These are phyloP conservation scores for Colletotrichum siamense DNA, from an alignment of 2,329 filamentous ascomycete species.

Conservation along the genomic window DNA sequence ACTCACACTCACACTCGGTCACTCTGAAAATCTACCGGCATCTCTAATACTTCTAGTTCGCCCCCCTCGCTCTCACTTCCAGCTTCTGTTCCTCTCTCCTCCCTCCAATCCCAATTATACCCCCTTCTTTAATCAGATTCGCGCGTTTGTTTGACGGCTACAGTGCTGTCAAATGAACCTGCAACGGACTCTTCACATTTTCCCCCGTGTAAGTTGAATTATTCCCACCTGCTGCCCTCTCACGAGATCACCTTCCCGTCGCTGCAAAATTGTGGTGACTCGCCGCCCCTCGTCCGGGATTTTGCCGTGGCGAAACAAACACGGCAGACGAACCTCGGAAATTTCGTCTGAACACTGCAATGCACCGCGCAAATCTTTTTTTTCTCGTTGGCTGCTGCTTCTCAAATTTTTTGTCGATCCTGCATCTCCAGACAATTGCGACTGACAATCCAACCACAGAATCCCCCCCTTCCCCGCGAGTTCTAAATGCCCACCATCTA, in stretches of 20 bases:
- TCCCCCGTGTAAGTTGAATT: slow-evolving; percentile 64
- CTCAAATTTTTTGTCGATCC: neutral
- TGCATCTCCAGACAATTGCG: slow-evolving; percentile 2
- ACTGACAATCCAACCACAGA: slow-evolving; percentile 41
- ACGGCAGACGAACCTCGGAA: neutral
- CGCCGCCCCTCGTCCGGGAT: neutral
- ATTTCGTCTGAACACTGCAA: slow-evolving; percentile 8
- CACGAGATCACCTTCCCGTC: neutral
- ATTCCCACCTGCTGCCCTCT: neutral
- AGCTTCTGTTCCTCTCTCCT: neutral
- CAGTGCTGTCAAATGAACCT: slow-evolving; percentile 98
- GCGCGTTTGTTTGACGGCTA: slow-evolving; percentile 94
- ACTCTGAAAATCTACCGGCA: slow-evolving; percentile 8
- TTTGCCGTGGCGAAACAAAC: slow-evolving; percentile 6
- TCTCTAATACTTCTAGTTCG: slow-evolving; percentile 20
- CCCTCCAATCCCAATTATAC: slow-evolving; percentile 26
- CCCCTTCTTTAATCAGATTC: slow-evolving; percentile 28
- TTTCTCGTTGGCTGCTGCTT: neutral
- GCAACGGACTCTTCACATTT: slow-evolving; percentile 70
- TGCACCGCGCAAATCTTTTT: slow-evolving; percentile 4
- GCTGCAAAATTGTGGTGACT: neutral
- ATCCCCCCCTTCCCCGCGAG: slow-evolving; percentile 65
- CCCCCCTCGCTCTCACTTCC: neutral
- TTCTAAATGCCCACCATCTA: slow-evolving; percentile 90
- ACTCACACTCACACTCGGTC: neutral